phyloP scores from a whole-genome alignment of 106 monocot genomes.

The Acanthochlamys bracteata region DNA sequence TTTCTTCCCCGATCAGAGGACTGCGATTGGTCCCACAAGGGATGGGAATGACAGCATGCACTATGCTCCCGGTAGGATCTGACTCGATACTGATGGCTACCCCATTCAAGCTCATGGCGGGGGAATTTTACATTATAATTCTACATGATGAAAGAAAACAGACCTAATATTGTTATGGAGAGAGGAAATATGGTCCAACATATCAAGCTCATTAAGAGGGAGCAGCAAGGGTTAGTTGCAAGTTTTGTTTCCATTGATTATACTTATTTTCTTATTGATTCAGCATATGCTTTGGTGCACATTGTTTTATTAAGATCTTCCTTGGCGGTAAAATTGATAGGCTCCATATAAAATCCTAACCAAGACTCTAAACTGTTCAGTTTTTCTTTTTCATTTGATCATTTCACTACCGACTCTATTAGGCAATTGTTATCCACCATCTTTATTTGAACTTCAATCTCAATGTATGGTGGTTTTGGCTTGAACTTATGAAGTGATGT shows the following conservation, averaged over 20 bases:
- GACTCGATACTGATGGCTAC: slow-evolving; percentile 86
- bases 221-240: slow-evolving; percentile 60
- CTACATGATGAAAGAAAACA: slow-evolving; percentile 56
- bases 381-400: too few relatives aligned
- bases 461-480: too few relatives aligned
- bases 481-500: too few relatives aligned
- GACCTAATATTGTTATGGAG: slow-evolving; percentile 96
- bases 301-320: too few relatives aligned
- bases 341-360: too few relatives aligned
- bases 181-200: slow-evolving; percentile 86
- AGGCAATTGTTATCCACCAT: too few relatives aligned
- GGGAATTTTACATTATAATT: slow-evolving; percentile 60
- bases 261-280: background rate
- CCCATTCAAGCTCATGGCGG: slow-evolving; percentile 99
- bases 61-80: slow-evolving; percentile 62
- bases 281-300: too few relatives aligned
- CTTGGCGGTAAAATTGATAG: too few relatives aligned
- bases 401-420: too few relatives aligned
- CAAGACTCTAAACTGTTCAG: too few relatives aligned
- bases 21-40: slow-evolving; percentile 37
- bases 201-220: slow-evolving; percentile 63
- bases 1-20: slow-evolving; percentile 63
- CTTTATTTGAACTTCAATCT: too few relatives aligned
- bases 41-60: slow-evolving; percentile 52
- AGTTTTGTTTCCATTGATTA: slow-evolving; percentile 1